Evolutionary conservation across 768 basidiomycete species (phyloP), one percentile per base, ranked within the genome.

Genomic region (Rhizopogon roseolus): DNA sequence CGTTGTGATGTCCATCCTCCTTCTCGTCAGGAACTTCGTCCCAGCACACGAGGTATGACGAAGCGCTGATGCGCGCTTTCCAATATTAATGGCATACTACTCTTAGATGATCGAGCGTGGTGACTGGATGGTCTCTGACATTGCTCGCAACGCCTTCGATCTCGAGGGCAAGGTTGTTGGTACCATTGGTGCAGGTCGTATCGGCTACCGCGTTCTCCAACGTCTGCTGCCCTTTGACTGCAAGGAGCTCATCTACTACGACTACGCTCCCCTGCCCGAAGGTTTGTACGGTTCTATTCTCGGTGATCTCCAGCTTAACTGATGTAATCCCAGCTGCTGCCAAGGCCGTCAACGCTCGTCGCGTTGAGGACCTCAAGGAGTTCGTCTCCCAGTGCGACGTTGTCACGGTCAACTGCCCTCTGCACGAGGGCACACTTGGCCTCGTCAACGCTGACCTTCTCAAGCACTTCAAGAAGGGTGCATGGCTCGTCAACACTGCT

Each of bases 401-500:
- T 55, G 76, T 93, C 54, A 90, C 90, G n/a, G 81, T 94, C 69
- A 93, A 93, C 76, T 86, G 85, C 69, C 90, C 90, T 37, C 78
- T 95, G 29, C 91, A 94, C 75, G 91, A 93, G 66, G 84, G 84
- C 27, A 93, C 93, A 39, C 76, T 76, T 41, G 88, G 87, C 22
- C 81, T 94, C 44, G 77, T 94, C 64, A 90, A 93, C 74, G 77
- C 80, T 39, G 90, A 93, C 38, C 83, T 92, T 39, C 76, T 95
- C 61, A 80, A 80, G 68, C 88, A 90, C 73, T 88, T 95, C 81
- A 96, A 96, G 80, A 86, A 88, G 68, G 93, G 91, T 46, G 81
- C 92, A 14, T 93, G 88, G 88, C 82, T 95, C 62, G 86, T 96
- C 65, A 96, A 96, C 81, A 93, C 91, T 28, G 90, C 91, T 49